Conservation (phyloP, 192 early-diverging fungal genomes). For the Phlyctochytrium arcticum region DNA sequence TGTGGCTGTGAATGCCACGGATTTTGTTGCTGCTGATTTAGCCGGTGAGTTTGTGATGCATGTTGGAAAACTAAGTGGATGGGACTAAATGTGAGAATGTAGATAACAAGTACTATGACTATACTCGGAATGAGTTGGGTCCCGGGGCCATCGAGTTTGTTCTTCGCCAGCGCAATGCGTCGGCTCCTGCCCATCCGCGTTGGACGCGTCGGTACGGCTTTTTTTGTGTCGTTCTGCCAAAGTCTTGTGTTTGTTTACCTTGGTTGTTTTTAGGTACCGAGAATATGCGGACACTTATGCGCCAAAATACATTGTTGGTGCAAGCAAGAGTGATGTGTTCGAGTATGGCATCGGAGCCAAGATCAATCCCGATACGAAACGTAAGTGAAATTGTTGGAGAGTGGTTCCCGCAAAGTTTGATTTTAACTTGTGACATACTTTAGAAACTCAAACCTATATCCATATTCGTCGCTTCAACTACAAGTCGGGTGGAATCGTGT, state of each 20-base stretch:
- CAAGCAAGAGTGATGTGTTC: not conserved
- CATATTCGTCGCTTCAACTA: not conserved
- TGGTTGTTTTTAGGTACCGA: not conserved
- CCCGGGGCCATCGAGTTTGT: not conserved
- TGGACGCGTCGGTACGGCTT: not conserved
- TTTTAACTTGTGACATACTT: not conserved
- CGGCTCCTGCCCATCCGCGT: not conserved
- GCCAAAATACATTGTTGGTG: not conserved
- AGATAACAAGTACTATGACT: not conserved
- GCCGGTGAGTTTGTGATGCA: not conserved
- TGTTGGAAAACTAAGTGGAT: not conserved
- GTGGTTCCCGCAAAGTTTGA: not conserved
- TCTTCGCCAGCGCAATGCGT: not conserved
- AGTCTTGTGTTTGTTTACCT: not conserved
- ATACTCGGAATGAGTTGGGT: not conserved
- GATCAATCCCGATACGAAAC: too few species aligned
- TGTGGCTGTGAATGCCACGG: not conserved
- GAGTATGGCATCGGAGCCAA: not conserved
- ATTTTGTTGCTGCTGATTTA: not conserved
- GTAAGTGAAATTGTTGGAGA: not conserved
- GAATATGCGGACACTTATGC: not conserved
- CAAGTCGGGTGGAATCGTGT: not conserved
- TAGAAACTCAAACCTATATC: not conserved
- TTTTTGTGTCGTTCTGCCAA: not conserved
- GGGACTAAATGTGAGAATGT: not conserved